These are phyloP conservation scores for Eurotiales sp. DNA, from an alignment of 2,329 filamentous ascomycete genomes.

Conservation along the genomic window DNA sequence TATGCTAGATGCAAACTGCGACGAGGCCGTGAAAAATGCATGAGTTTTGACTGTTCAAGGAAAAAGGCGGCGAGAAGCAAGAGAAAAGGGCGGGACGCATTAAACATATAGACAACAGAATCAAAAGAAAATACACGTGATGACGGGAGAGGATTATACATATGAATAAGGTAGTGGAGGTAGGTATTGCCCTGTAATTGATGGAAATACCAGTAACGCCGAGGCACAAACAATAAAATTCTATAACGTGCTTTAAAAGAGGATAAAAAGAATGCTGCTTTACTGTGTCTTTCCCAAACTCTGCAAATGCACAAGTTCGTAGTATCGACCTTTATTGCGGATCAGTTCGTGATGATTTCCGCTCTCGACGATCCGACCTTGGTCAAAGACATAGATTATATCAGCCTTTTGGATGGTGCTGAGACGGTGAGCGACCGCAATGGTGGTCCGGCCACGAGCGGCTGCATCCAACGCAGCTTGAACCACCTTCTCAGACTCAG, in stretches of 20 bases:
- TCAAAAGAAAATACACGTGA: not conserved
- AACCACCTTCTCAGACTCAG: conserved; percentile 49
- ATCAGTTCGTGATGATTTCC: conserved; percentile 75
- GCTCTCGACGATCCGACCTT: conserved; percentile 77
- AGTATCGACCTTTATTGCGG: conserved; percentile 67
- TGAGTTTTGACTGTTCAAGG: not conserved
- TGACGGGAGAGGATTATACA: not conserved
- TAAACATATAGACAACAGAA: not conserved
- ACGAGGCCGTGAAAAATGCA: not conserved
- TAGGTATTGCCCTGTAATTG: not conserved
- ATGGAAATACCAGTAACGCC: not conserved
- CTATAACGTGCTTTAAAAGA: no score
- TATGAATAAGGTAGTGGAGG: not conserved
- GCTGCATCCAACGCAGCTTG: conserved; percentile 77
- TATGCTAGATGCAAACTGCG: not conserved
- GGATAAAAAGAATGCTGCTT: not conserved
- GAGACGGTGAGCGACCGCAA: conserved; percentile 88
- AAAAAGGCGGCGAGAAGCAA: not conserved
- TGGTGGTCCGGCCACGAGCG: conserved; percentile 80
- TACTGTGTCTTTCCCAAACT: conserved; percentile 59
- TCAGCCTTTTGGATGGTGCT: conserved; percentile 94
- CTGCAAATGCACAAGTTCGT: conserved; percentile 75
- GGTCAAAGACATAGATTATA: conserved; percentile 93
- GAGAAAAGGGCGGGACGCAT: not conserved
- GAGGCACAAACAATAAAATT: not conserved